Base-by-base conservation (phyloP, 805 yeast genomes). In the Lipomyces yamadae region DNA sequence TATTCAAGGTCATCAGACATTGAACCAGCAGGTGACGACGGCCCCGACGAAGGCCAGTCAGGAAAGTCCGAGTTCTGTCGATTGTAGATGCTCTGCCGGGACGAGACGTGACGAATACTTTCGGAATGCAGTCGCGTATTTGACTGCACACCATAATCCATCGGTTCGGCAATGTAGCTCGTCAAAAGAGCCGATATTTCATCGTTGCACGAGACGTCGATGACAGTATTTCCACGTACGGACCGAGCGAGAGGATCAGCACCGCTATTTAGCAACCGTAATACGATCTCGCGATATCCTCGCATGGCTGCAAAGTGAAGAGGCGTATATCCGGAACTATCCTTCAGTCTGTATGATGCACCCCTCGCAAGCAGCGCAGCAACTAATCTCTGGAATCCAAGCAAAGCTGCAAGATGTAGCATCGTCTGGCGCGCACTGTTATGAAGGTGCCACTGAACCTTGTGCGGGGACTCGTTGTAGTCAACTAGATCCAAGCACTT, bases 361-460 rank as follows among this genome's bases (percentile, higher is more conserved):
- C 88, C 88, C 53, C 79, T 85, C 60, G 83, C 86, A 3, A 93
- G 79, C 73, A 95, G 82, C 34, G 87, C 87, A 32, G 84, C 79
- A 18, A 86, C 84, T 63, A 95, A 81, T 42, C 83, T 82, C 54
- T 79, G 76, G 73, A 91, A 90, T 29, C 94, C 94, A 74, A 88
- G 87, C 66, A 90, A 76, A 10, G 92, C 84, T 1, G 98, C 92
- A 68, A 95, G 81, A 78, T 95, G 99, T 61, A 95, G 79, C 82
- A 95, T 81, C 0, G 96, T 88, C 76, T 95, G 97, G 15, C 97
- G 97, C 74, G 91, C 91, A 35, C 78, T 70, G 66, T 93, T 95
- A 73, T 92, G 86, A 70, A 92, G 82, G 34, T 91, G 92, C 87
- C 95, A 85, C 74, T 92, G 91, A 29, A 94, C 91, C 18, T 71